Base-by-base conservation (phyloP, 441 rosid species). In the Brassica balearica region DNA sequence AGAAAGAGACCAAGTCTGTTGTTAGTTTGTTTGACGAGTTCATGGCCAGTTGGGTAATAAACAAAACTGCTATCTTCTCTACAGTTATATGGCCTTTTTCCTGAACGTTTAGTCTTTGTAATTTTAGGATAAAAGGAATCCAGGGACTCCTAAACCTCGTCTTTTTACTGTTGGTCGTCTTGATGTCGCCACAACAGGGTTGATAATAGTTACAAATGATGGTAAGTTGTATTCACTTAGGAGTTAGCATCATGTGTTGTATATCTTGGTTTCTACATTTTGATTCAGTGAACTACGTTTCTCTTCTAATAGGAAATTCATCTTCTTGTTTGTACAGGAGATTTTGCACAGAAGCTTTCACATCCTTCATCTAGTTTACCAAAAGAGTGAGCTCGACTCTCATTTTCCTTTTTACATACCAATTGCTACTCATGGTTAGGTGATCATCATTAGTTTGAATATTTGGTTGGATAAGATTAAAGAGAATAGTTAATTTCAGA, bases 151-250 rank as follows among this genome's bases (percentile, higher is more conserved):
- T 36, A 86, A 84, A 81, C 99, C 99, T 34, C 91, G 98, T n/a
- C 86, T 95, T 41, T 95, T 95, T 68, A 95, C 97, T 6, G 98
- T 91, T 71, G 98, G 99, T 46, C 95, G 99, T 79, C 98, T 95
- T 63, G 96, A 95, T 68, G 99, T 95, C 79, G 99, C 98, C 73
- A 92, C 97, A 3, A 85, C 91, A 51, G 99, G 99, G 38, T 87
- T 93, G 66, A 85, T 91, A 46, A 84, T 93, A 51, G 94, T 89
- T 71, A 95, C 99, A 64, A 95, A 92, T 82, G 96, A 93, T 79
- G 99, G 99, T 93, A 78, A 32, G 41, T 74, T 19, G 53, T 65
- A 51, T 48, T 58, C 72, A 27, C 55, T 79, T 9, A 4, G 14
- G 36, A 73, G 61, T 74, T 9, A 6, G 15, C 36, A 74, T 58